Base-by-base conservation (phyloP, 805 yeast species). In the Maudiozyma serrabonitensis region DNA sequence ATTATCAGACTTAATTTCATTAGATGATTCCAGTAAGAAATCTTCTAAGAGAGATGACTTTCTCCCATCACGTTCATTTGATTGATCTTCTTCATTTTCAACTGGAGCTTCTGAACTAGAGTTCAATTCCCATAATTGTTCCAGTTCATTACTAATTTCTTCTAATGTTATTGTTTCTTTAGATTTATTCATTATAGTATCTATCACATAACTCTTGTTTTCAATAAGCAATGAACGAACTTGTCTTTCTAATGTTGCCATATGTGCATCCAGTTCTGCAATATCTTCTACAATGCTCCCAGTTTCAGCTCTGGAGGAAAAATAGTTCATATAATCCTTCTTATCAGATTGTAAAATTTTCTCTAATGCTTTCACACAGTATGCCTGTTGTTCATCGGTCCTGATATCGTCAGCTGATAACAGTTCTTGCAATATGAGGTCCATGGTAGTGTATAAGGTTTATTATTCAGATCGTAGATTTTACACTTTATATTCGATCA, bases 251-350 rank as follows among this genome's bases (percentile, higher is more conserved):
- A 78, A 58, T 1, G 64, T 60, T 19, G 81, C 65, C 53, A 77
- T 78, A n/a, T 70, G 54, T 26, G 78, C 76, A 55, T 83, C 88
- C 34, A 83, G 64, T 58, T 84, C 91, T 0, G 90, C 90, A 41
- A 84, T 81, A 58, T 82, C 89, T 54, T 83, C 87, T 1, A 80
- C 77, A 21, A 63, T 53, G 34, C 62, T 62, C 32, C 69, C 69
- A 2, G 64, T 55, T 8, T 59, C 56, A 1, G 74, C 71, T 16
- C 54, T 72, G 31, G 68, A 72, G 0, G 67, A 74, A 58, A 61
- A 76, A 57, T 63, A 78, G 52, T 67, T 68, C 55, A 46, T 64
- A 56, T 56, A 80, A 57, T 61, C 81, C 52, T 61, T 74, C 50
- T 64, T 72, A 34, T 79, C 78, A 42, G 76, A 75, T 42, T 76